Evolutionary conservation across 441 rosid species (phyloP).

Genomic region (Adansonia gregorii): DNA sequence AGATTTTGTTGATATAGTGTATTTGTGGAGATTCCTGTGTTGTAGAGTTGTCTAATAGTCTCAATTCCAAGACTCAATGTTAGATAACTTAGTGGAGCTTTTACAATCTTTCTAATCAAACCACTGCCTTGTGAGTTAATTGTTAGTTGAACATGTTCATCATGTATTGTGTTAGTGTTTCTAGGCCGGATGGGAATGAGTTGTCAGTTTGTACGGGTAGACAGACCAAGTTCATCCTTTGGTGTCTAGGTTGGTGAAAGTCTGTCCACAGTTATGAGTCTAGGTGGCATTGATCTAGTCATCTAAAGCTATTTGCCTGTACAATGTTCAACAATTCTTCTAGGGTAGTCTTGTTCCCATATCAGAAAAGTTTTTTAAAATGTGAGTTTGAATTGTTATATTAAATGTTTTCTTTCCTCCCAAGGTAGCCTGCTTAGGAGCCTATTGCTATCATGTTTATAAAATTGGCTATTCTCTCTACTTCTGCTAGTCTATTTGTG

Average conservation of each 20-base stretch:
- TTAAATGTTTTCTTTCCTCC: conserved; percentile 1
- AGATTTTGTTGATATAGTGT: neutral
- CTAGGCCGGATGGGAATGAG: neutral
- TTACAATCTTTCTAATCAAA: conserved; percentile 7
- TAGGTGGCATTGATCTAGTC: conserved; percentile 5
- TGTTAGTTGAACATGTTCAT: neutral
- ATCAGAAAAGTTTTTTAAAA: conserved; percentile 1
- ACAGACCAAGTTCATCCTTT: neutral
- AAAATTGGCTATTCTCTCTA: neutral
- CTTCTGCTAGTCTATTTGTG: neutral
- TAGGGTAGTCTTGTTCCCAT: neutral
- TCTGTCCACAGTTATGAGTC: neutral
- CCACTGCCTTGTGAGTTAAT: neutral
- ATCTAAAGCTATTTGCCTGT: neutral
- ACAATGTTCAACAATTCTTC: neutral
- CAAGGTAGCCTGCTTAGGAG: neutral
- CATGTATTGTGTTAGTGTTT: neutral
- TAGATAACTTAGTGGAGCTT: neutral
- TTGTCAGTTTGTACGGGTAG: neutral
- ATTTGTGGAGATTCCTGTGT: neutral
- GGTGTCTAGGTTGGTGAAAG: neutral
- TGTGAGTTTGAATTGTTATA: neutral
- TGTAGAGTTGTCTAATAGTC: conserved; percentile 5
- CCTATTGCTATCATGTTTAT: neutral
- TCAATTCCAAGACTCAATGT: conserved; percentile 15